Base-by-base conservation (phyloP, 495 filamentous ascomycete genomes). In the Aspergillus baeticus region DNA sequence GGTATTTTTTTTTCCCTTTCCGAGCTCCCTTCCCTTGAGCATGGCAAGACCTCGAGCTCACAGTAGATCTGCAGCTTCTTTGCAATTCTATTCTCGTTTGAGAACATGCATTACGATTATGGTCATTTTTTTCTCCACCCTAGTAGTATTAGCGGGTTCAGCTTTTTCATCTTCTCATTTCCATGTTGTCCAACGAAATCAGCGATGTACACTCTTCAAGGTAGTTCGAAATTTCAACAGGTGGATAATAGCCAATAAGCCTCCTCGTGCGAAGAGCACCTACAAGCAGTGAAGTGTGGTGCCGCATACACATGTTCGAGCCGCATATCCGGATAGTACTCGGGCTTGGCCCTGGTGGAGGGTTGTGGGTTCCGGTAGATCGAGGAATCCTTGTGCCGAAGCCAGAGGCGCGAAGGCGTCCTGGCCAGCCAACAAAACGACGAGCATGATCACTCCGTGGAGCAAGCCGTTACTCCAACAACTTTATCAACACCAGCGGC, bases 111-210 rank as follows among this genome's bases (percentile, higher is more conserved):
- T 29, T 23, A 29, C 29, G 10, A 11, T 43, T 22, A 22, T 10
- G 1, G 21, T 94, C 6, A 94, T 96, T 68, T 94, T 96, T 64
- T 86, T 82, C 26, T 29, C n/a, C n/a, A n/a, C n/a, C n/a, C n/a
- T n/a, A n/a, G n/a, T n/a, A 8, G 26, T 8, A 3, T 29, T 29
- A 8, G 8, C 26, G 26, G 26, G 3, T 29, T 29, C 26, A 0
- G 51, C 76, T 90, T 5, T 91, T 89, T 65, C 86, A 21, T 22
- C 41, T 22, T 43, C 18, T 18, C 13, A 43, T 43, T 22, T 18
- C 18, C 8, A 20, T 18, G 41, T 43, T 22, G 10, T 17, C 15
- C 36, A 5, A 38, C 26, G 26, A 29, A 29, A 4, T 29, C 26
- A 29, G 26, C 26, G 26, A 8, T 29, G 26, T 29, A 29, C n/a